Evolutionary conservation across 176 grass and related monocot species (phyloP).

Genomic region (Phoenix roebelenii): DNA sequence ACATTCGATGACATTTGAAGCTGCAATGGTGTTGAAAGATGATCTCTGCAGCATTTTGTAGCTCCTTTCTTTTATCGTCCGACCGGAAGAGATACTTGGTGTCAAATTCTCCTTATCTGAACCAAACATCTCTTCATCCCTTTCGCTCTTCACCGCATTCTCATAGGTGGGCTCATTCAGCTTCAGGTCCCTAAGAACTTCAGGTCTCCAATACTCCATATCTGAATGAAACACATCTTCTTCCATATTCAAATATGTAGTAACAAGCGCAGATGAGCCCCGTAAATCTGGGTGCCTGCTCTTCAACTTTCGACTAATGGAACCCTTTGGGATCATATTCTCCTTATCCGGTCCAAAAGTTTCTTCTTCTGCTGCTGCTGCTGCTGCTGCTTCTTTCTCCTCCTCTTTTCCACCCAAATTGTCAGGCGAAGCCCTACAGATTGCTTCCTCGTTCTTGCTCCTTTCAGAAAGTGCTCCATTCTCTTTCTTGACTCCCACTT

Average conservation of each 20-base stretch:
- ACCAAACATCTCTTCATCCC: slow-evolving; percentile 33
- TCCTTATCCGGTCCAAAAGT: background rate
- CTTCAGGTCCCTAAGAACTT: slow-evolving; percentile 27
- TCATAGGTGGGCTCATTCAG: slow-evolving; percentile 3
- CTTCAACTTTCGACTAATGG: no score
- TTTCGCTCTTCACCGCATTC: background rate
- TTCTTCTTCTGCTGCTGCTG: background rate
- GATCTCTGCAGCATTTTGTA: slow-evolving; percentile 10
- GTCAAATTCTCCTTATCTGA: slow-evolving; percentile 31
- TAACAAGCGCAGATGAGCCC: background rate
- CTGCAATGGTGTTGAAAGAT: background rate
- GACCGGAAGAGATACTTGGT: background rate
- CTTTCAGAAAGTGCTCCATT: slow-evolving; percentile 11
- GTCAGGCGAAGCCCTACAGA: background rate
- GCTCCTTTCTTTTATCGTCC: slow-evolving; percentile 18
- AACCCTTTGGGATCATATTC: background rate
- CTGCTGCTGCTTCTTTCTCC: background rate
- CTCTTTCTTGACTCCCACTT: background rate
- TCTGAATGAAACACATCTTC: slow-evolving; percentile 26
- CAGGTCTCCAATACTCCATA: slow-evolving; percentile 44
- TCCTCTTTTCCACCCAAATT: background rate
- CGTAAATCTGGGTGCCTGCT: no score
- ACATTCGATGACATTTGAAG: background rate
- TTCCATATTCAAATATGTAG: slow-evolving; percentile 22
- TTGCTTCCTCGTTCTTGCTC: slow-evolving; percentile 13